A percentile compares a stretch with the other conserved stretches of the same genome.
Conservation (phyloP, 257 asterid genomes). For the Datura wrightii region DNA sequence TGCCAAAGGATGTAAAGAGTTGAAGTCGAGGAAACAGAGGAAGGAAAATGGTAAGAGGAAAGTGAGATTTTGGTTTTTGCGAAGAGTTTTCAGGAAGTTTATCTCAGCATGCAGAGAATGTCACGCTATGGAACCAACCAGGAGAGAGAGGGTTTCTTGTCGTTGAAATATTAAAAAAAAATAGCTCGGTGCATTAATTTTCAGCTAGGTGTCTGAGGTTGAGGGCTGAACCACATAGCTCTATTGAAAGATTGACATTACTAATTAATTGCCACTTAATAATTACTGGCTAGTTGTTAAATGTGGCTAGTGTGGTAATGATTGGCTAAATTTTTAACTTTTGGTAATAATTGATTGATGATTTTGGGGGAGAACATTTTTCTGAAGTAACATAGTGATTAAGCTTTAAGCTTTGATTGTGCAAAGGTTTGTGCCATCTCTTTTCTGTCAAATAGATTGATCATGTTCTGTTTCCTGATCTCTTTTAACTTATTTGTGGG, state of each 20-base stretch:
- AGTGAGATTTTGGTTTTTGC: conserved; percentile 51
- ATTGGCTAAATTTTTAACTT: conserved; percentile 11
- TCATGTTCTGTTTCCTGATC: background rate
- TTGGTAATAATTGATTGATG: background rate
- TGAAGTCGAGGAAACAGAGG: conserved; percentile 37
- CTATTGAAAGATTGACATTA: background rate
- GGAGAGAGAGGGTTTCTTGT: background rate
- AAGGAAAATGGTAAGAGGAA: conserved; percentile 26
- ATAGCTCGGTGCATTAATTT: too few relatives aligned
- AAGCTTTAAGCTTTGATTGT: conserved; percentile 13
- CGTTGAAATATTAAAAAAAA: background rate
- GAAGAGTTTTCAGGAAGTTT: conserved; percentile 53
- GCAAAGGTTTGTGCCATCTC: background rate
- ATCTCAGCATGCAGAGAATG: conserved; percentile 76
- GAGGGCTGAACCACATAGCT: background rate
- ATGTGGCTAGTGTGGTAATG: conserved; percentile 11
- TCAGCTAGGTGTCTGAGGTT: too few relatives aligned
- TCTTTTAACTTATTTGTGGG: background rate
- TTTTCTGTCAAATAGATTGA: background rate
- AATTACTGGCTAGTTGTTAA: background rate
- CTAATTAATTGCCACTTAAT: background rate
- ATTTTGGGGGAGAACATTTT: background rate
- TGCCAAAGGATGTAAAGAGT: conserved; percentile 28
- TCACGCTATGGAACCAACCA: conserved; percentile 67
- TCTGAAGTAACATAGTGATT: background rate